Evolutionary conservation across 768 basidiomycete species (phyloP).

Genomic region (Boletus patriciae): DNA sequence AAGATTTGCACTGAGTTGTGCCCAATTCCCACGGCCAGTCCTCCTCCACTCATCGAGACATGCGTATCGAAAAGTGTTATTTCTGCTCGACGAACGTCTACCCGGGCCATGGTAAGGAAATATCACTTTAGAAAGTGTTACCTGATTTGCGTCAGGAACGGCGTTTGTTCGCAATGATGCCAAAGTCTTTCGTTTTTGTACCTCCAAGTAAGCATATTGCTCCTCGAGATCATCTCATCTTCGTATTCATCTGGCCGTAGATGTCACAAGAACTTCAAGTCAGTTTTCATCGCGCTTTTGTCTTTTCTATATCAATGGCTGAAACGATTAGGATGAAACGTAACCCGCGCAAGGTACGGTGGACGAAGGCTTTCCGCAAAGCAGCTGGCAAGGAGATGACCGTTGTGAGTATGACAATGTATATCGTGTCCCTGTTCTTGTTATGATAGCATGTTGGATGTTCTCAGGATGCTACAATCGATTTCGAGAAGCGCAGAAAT

Average conservation of each 20-base stretch:
- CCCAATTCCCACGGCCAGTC: constrained; percentile 26
- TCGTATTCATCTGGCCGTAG: constrained; percentile 39
- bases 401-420: constrained; percentile 60
- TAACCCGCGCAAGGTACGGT: constrained; percentile 96
- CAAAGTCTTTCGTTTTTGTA: constrained; percentile 97
- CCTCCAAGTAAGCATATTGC: constrained; percentile 73
- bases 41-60: constrained; percentile 32
- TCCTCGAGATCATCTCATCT: background rate
- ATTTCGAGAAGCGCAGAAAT: constrained; percentile 98
- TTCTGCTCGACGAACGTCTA: constrained; percentile 98
- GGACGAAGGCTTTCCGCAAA: constrained; percentile 99
- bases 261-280: constrained; percentile 99
- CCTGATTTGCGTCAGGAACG: constrained; percentile 50
- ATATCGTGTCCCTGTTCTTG: background rate
- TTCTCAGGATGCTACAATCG: constrained; percentile 90
- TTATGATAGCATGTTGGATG: background rate
- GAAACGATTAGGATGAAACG: constrained; percentile 83
- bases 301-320: background rate
- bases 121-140: background rate
- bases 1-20: too few species aligned
- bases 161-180: constrained; percentile 98
- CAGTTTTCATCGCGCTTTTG: constrained; percentile 21
- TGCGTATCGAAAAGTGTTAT: constrained; percentile 98
- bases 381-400: constrained; percentile 99
- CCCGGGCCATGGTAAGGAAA: constrained; percentile 81